A percentile compares a stretch with the other conserved stretches of the same genome.
phyloP scores from a whole-genome alignment of 2,329 filamentous ascomycete species.

The Colletotrichum spinosum region DNA sequence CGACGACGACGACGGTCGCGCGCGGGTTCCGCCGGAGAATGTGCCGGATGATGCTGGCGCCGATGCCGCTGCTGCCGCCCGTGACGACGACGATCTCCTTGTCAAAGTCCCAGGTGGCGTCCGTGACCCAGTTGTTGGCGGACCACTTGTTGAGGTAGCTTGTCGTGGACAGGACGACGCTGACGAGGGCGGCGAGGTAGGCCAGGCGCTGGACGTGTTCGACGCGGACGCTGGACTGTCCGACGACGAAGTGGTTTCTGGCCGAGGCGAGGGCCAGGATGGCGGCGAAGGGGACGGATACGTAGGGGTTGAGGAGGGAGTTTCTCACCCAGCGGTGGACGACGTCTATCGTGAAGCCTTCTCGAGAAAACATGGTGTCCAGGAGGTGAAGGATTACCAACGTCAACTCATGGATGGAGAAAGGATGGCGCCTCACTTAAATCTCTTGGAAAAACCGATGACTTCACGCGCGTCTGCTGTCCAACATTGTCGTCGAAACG shows the following conservation, averaged over 20 bases:
- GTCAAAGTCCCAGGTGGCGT: constrained; percentile 49
- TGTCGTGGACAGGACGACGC: constrained; percentile 39
- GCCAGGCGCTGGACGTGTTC: constrained; percentile 13
- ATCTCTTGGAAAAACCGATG: not conserved
- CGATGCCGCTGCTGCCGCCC: constrained; percentile 57
- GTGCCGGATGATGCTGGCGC: constrained; percentile 48
- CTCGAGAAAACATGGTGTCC: constrained; percentile 31
- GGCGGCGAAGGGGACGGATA: constrained; percentile 38
- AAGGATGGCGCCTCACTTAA: not conserved
- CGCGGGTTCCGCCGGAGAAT: constrained; percentile 42
- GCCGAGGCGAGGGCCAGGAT: constrained; percentile 25
- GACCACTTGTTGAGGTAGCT: constrained; percentile 40
- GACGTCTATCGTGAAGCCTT: constrained; percentile 44
- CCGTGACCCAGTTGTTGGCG: constrained; percentile 43
- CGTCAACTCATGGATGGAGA: too few species aligned
- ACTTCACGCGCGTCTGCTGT: not conserved
- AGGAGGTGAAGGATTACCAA: too few species aligned
- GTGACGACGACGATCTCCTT: constrained; percentile 57
- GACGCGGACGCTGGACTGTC: constrained; percentile 7
- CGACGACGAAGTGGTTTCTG: not conserved
- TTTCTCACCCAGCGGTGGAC: constrained; percentile 37
- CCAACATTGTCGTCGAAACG: constrained; percentile 21
- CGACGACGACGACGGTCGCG: constrained; percentile 48
- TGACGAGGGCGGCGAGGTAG: constrained; percentile 31
- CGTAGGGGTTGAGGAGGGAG: constrained; percentile 39